phyloP scores from a whole-genome alignment of 345 rosid genomes.

The Pseudoturritis turrita region DNA sequence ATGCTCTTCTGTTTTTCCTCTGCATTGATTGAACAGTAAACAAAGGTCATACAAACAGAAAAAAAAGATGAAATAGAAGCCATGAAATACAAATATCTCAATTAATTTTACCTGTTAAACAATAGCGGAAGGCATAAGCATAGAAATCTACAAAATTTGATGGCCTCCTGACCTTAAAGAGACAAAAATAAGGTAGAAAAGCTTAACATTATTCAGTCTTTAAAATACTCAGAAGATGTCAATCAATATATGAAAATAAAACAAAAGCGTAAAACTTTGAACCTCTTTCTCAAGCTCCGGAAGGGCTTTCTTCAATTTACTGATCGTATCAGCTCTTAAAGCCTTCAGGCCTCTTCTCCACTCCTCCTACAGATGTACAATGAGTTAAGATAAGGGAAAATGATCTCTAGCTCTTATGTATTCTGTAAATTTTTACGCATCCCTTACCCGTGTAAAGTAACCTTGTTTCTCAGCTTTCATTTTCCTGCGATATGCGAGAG shows the following conservation, averaged over 20 bases:
- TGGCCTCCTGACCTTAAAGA: slow-evolving; percentile 60
- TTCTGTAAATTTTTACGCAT: neutral
- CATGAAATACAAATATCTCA: neutral
- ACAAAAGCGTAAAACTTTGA: neutral
- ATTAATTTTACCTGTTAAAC: slow-evolving; percentile 66
- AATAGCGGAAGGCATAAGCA: slow-evolving; percentile 79
- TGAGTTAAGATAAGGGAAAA: neutral
- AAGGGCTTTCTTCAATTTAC: slow-evolving; percentile 69
- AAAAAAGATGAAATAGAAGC: neutral
- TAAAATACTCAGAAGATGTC: neutral
- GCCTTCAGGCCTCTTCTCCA: slow-evolving; percentile 82
- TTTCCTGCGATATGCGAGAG: slow-evolving; percentile 55
- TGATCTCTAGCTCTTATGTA: neutral
- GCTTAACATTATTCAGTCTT: neutral
- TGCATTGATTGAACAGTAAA: slow-evolving; percentile 32
- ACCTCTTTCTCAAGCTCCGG: slow-evolving; percentile 91
- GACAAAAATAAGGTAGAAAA: slow-evolving; percentile 7
- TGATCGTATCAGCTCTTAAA: slow-evolving; percentile 58
- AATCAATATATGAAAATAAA: neutral
- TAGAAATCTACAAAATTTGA: slow-evolving; percentile 78
- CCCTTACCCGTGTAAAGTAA: slow-evolving; percentile 82
- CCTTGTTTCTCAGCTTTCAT: slow-evolving; percentile 98
- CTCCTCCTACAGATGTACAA: slow-evolving; percentile 58
- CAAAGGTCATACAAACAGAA: neutral
- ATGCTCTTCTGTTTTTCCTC: slow-evolving; percentile 92